Evolutionary conservation across 352 stramenopile genomes (phyloP), one percentile per base, ranked within the genome.

Genomic region (Phytophthora europaea): DNA sequence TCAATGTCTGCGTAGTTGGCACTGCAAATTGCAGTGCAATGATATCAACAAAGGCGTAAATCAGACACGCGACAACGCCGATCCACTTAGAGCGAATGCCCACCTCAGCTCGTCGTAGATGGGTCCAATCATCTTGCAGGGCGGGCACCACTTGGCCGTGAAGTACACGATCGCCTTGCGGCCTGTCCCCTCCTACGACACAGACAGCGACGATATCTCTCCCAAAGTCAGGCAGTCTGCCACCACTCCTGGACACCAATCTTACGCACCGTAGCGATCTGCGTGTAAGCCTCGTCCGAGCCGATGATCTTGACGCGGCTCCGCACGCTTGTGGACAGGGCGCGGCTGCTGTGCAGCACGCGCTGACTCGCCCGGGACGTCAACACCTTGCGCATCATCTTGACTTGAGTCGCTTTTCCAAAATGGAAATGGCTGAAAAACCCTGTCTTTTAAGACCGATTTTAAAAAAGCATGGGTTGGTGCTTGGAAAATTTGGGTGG

Each of bases 91-190:
- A 38, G 7, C 18, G 53, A 1, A 10, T 36, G 26, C 75, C 13
- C 53, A 95, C 90, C 88, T 96, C 18, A 98, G 78, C 43, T 95
- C 79, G 62, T 95, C 86, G 74, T 92, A 97, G 67, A 95, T 92
- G 9, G 92, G 92, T 7, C 84, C 88, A 66, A 98, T 97, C 76
- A 96, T 89, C 76, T 97, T 97, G 88, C 92, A 98, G 10, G 92
- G 92, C n/a, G 87, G 85, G 60, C 92, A 98, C 92, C 92, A 98
- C 75, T 88, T 91, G 26, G 92, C 91, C 48, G 86, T 96, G 67
- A 97, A 98, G 78, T 98, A 97, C 53, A 97, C 90, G 52, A 98
- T 85, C 10, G 87, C 74, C 62, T 94, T 94, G 65, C 82, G 76
- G 7, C 78, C 85, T 18, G 73, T 88, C 51, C 87, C 89, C 31